Evolutionary conservation across 1,284 basidiomycete species (phyloP), one percentile per base, ranked within the genome.

Genomic region (Gymnopus androsaceus): DNA sequence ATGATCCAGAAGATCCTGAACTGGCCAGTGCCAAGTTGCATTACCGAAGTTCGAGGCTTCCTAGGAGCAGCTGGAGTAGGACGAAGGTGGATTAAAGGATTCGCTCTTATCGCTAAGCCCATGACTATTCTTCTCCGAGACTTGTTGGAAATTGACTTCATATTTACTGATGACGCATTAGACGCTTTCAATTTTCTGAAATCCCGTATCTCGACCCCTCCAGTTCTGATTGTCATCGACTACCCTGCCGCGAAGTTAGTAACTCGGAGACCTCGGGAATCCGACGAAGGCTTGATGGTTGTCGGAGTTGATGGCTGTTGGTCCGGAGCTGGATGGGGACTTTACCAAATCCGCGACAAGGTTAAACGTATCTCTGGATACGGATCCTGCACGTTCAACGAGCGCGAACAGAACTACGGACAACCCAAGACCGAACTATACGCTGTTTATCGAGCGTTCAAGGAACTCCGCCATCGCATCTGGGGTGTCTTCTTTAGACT

Each of bases 351-450:
- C 4, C n/a, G 44, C 0, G 58, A 66, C 0, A 51, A 40, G 0
- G 57, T 63, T 11, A 65, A 65, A 31, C 59, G 61, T 1, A 69
- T 67, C 0, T 62, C 68, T 0, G 30, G 67, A 2, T 75, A 63
- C 57, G 68, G 72, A 0, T 74, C 69, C 0, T 67, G 68, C 49
- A 72, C 70, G 0, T 73, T 69, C 62, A 70, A 61, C 27, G 56
- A 61, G 1, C 59, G 61, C 0, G 69, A 76, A 50, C 63, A 61
- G 1, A 62, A 65, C 2, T 76, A 75, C 45, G 71, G 70, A 0
- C 73, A 75, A 54, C 70, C 73, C 0, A 75, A 76, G 58, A 57
- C 69, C 0, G 73, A 76, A 54, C 57, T 76, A 0, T 75, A 70
- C 51, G 72, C 73, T 1, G 57, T 75, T 0, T 74, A 69, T 45